Evolutionary conservation across 2,329 filamentous ascomycete species (phyloP).

Genomic region (Beauveria asiatica): DNA sequence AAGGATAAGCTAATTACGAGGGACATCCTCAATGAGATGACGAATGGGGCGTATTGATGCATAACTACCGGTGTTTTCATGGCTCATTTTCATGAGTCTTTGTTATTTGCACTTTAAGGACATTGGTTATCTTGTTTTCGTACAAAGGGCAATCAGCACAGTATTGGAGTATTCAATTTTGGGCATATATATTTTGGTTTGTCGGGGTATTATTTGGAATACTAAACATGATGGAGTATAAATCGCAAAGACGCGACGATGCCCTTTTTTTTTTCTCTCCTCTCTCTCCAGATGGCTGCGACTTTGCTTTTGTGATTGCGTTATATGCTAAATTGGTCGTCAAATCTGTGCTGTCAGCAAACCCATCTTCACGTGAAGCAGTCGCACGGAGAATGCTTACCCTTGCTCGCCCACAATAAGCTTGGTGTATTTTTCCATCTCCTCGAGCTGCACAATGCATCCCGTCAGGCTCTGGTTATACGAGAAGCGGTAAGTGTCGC

Average conservation of each 20-base stretch:
- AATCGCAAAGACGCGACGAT: neutral
- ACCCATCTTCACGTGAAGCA: neutral
- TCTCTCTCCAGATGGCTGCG: neutral
- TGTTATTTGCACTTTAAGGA: neutral
- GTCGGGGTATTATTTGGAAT: conserved; percentile 9
- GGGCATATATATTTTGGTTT: conserved; percentile 7
- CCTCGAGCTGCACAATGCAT: conserved; percentile 45
- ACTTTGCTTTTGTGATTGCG: neutral
- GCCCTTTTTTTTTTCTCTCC: neutral
- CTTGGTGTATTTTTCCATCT: conserved; percentile 48
- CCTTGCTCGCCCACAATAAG: conserved; percentile 48
- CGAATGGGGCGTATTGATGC: conserved; percentile 32
- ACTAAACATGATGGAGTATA: neutral
- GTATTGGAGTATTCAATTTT: conserved; percentile 12
- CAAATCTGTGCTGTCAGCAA: conserved; percentile 8
- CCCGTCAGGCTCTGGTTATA: conserved; percentile 46
- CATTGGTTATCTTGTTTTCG: neutral
- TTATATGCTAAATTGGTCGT: conserved; percentile 8
- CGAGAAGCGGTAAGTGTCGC: conserved; percentile 48
- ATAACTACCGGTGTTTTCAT: conserved; percentile 4
- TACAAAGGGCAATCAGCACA: neutral
- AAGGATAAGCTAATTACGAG: conserved; percentile 60
- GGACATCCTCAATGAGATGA: conserved; percentile 70
- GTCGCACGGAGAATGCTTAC: conserved; percentile 19
- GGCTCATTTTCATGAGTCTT: neutral